A percentile compares a stretch with the other conserved stretches of the same genome.
Evolutionary conservation across 179 eudicot genomes (phyloP).

Genomic region (Beta macrorhiza): DNA sequence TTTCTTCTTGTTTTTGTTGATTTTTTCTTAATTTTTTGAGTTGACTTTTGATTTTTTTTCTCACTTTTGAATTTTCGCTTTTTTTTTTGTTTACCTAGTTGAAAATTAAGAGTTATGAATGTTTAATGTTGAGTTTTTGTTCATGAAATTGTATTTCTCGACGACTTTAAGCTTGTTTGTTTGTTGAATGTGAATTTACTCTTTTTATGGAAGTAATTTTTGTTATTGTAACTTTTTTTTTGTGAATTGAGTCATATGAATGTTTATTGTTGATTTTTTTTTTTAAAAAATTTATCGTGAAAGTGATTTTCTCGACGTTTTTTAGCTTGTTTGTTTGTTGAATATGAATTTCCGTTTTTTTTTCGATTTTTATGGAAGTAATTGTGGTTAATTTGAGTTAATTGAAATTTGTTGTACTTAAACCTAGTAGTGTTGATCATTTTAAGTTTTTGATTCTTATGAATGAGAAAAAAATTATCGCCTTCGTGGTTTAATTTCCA

Average conservation of each 20-base stretch:
- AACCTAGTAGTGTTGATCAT: background rate
- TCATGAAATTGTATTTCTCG: background rate
- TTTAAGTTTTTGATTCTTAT: background rate
- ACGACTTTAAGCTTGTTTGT: too few relatives aligned
- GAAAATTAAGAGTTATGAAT: constrained; percentile 2
- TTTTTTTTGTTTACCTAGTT: background rate
- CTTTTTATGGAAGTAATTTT: background rate
- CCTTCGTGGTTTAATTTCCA: background rate
- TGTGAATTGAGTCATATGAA: background rate
- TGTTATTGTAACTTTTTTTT: background rate
- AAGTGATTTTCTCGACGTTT: background rate
- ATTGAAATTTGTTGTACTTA: background rate
- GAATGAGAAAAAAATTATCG: background rate
- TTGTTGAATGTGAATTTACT: background rate
- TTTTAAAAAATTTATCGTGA: too few relatives aligned
- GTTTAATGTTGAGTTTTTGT: background rate
- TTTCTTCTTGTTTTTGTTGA: background rate
- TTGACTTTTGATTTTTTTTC: background rate
- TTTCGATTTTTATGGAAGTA: background rate
- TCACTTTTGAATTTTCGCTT: background rate
- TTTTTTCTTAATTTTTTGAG: background rate
- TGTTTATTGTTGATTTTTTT: too few relatives aligned
- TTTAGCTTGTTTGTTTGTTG: background rate
- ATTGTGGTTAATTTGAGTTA: background rate
- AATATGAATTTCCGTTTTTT: background rate